phyloP scores from a whole-genome alignment of 78 protist species.

The Cavenderia fasciculata region DNA sequence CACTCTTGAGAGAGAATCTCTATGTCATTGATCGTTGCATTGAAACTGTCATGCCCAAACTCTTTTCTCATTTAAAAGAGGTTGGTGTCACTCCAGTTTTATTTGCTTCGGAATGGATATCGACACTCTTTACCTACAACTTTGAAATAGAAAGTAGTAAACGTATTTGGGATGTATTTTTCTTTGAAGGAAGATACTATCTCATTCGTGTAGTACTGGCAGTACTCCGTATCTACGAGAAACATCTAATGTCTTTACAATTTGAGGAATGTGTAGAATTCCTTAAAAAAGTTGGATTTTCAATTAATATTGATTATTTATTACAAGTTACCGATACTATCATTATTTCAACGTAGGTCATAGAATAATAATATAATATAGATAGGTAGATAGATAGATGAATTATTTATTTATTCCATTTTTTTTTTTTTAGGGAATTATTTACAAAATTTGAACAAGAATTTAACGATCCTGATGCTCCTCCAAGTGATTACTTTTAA shows the following conservation, averaged over 20 bases:
- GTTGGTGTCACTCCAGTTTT: slow-evolving; percentile 73
- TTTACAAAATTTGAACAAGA: slow-evolving; percentile 53
- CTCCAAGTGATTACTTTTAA: no score
- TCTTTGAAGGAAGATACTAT: slow-evolving; percentile 52
- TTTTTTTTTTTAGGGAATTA: background rate
- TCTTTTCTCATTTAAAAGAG: slow-evolving; percentile 65
- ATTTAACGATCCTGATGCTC: slow-evolving; percentile 47
- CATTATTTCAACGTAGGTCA: slow-evolving; percentile 4
- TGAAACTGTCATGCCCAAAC: slow-evolving; percentile 44
- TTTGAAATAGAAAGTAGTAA: slow-evolving; percentile 43
- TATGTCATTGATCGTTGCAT: slow-evolving; percentile 64
- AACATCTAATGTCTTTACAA: background rate
- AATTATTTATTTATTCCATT: no score
- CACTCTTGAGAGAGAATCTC: slow-evolving; percentile 27
- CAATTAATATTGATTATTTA: slow-evolving; percentile 28
- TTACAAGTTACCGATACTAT: slow-evolving; percentile 36
- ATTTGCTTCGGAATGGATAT: slow-evolving; percentile 78
- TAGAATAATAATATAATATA: background rate
- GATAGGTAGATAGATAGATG: background rate
- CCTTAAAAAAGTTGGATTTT: slow-evolving; percentile 36
- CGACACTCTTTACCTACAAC: slow-evolving; percentile 67
- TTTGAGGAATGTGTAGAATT: slow-evolving; percentile 69
- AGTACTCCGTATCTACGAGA: slow-evolving; percentile 17
- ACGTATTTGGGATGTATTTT: slow-evolving; percentile 53
- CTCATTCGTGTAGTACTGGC: slow-evolving; percentile 16